Evolutionary conservation across 768 basidiomycete species (phyloP), one percentile per base, ranked within the genome.

Genomic region (Podaxis sp.): DNA sequence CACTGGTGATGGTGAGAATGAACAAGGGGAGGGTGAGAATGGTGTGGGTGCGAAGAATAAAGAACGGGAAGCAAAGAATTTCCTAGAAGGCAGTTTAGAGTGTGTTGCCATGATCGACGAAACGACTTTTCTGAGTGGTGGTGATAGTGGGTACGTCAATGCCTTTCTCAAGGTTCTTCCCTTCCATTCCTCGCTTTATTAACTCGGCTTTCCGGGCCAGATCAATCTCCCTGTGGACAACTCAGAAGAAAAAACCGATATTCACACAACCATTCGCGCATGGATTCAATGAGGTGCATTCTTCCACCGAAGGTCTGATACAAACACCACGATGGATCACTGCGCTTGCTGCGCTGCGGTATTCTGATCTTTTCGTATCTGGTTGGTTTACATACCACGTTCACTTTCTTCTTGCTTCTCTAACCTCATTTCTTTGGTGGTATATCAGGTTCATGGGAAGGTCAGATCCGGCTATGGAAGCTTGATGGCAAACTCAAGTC

Each of bases 81-180:
- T 89, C 68, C 78, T 95, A 8, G 97, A 99, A 73, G 96, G 95
- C 0, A 95, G 92, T 68, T 80, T 98, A 56, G 96, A 99, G 61
- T 90, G 88, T 67, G 89, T 96, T 15, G 88, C 92, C 13, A 95
- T 99, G 95, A 82, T 99, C 59, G 97, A 99, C 73, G 96, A 99
- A 76, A 85, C 84, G 38, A 93, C 89, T 5, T 96, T 99, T 72
- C 76, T 99, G 40, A 96, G 88, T 66, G 96, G 96, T 1, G 97
- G 97, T 3, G 96, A 99, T 73, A 96, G 92, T 70, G 97, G 96
- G 95, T 95, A 73, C 64, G 90, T 84, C 39, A 42, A 42, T n/a
- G 17, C 40, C 36, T 28, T 38, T 11, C 19, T 39, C 7, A 28
- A 56, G 36, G 26, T 11, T 22, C 49, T 36, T 7, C 12, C 24